These are phyloP conservation scores for Coemansia sp. DNA, from an alignment of 192 early-diverging fungal species.

Conservation along the genomic window DNA sequence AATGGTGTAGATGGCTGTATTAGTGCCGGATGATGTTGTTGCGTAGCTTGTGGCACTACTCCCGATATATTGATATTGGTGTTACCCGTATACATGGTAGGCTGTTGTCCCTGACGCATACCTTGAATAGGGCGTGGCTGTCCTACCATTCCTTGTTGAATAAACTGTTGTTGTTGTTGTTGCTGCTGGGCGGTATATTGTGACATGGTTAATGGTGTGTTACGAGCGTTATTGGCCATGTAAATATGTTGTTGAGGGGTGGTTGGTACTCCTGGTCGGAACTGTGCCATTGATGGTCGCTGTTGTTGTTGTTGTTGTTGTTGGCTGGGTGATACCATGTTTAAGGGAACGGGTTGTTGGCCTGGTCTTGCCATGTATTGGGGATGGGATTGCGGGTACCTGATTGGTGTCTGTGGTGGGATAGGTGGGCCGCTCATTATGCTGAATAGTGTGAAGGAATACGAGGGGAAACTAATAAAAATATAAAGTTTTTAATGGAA, in stretches of 20 bases:
- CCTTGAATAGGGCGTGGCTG: background rate
- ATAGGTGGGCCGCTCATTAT: conserved; percentile 34
- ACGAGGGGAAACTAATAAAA: background rate
- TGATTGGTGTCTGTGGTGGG: conserved; percentile 36
- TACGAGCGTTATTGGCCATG: conserved; percentile 6
- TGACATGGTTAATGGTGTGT: background rate
- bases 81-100: conserved; percentile 20
- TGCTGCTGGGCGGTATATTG: conserved; percentile 30
- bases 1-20: conserved; percentile 19
- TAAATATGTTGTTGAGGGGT: conserved; percentile 16
- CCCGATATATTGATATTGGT: conserved; percentile 27
- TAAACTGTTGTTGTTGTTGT: too few species aligned
- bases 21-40: conserved; percentile 43
- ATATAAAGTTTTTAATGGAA: too few species aligned
- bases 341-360: conserved; percentile 7
- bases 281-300: conserved; percentile 35
- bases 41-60: conserved; percentile 26
- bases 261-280: conserved; percentile 25
- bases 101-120: conserved; percentile 16
- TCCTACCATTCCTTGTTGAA: background rate
- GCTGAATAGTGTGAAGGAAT: background rate
- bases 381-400: conserved; percentile 33
- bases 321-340: background rate
- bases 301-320: conserved; percentile 7
- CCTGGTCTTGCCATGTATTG: conserved; percentile 35